Conservation (phyloP, 2,329 filamentous ascomycete species). For the Tympanopsis confertula region DNA sequence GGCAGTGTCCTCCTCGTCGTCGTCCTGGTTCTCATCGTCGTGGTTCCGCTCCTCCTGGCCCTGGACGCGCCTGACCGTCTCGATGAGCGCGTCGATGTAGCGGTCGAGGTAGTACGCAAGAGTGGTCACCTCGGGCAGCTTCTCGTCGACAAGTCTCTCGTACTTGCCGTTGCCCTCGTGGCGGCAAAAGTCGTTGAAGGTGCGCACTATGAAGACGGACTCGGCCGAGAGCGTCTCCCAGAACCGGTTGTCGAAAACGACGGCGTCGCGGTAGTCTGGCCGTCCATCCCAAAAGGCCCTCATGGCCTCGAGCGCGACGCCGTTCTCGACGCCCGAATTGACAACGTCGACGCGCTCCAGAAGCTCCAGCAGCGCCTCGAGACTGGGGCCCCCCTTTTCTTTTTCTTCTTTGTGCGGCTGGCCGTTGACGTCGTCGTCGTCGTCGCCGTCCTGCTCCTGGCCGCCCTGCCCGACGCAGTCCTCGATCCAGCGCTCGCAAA, state of each 20-base stretch:
- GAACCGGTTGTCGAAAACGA: slow-evolving; percentile 62
- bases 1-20: slow-evolving; percentile 71
- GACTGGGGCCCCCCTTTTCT: slow-evolving; percentile 51
- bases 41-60: slow-evolving; percentile 26
- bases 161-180: slow-evolving; percentile 63
- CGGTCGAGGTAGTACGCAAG: slow-evolving; percentile 77
- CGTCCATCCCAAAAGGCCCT: slow-evolving; percentile 90
- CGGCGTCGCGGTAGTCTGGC: slow-evolving; percentile 65
- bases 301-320: slow-evolving; percentile 89
- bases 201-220: slow-evolving; percentile 79
- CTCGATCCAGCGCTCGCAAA: slow-evolving; percentile 94
- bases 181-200: slow-evolving; percentile 87
- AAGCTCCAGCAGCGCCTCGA: slow-evolving; percentile 76
- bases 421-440: slow-evolving; percentile 25
- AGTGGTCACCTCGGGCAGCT: slow-evolving; percentile 86
- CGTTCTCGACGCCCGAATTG: slow-evolving; percentile 79
- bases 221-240: slow-evolving; percentile 77
- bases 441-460: slow-evolving; percentile 43
- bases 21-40: slow-evolving; percentile 41
- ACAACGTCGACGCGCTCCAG: slow-evolving; percentile 88
- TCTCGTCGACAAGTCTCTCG: slow-evolving; percentile 72
- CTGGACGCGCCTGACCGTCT: slow-evolving; percentile 46
- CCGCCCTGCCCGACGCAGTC: slow-evolving; percentile 67
- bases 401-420: slow-evolving; percentile 17
- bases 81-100: slow-evolving; percentile 60